Base-by-base conservation (phyloP, 306 rosid genomes). In the Dryas drummondii region DNA sequence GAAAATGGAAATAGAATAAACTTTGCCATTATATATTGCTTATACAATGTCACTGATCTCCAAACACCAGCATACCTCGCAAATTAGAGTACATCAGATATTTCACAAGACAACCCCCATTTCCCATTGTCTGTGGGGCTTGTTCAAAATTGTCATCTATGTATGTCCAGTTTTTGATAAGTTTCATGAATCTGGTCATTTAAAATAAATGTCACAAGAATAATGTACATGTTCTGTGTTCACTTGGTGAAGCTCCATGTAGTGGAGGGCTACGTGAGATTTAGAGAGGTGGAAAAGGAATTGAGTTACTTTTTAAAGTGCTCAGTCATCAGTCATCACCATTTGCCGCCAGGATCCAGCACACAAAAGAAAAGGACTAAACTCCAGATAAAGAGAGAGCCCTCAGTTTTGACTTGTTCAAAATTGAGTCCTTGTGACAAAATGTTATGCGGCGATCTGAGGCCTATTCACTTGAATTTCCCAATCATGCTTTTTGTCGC, bases 91-190 rank as follows among this genome's bases (percentile, higher is more conserved):
- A 75, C 62, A 70, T 10, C 0, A 2, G 37, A 32, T 32, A 32
- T 32, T 32, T 32, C 37, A 32, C 37, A 42, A 37, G 51, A 42
- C 2, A 11, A 5, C 42, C 71, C 37, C 54, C 53, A 4, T 37
- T 49, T 61, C 76, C 59, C 52, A 57, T 44, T 51, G 65, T 70
- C 42, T 62, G 50, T 68, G 79, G 71, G 45, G 66, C 22, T 52
- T 63, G 72, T 68, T 61, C 73, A 57, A 70, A n/a, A 26, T 32
- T 37, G 77, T 82, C 73, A 32, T 32, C 37, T 32, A 78, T 57
- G 60, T 72, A 58, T 16, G 27, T 49, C 76, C 19, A 46, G n/a
- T 45, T 26, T 57, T 81, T 70, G 70, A 85, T 78, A 84, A 42
- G 48, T 61, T 84, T 59, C 47, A 56, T 4, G 51, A 57, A 32